Base-by-base conservation (phyloP, 495 filamentous ascomycete species). In the Collariella sp. region DNA sequence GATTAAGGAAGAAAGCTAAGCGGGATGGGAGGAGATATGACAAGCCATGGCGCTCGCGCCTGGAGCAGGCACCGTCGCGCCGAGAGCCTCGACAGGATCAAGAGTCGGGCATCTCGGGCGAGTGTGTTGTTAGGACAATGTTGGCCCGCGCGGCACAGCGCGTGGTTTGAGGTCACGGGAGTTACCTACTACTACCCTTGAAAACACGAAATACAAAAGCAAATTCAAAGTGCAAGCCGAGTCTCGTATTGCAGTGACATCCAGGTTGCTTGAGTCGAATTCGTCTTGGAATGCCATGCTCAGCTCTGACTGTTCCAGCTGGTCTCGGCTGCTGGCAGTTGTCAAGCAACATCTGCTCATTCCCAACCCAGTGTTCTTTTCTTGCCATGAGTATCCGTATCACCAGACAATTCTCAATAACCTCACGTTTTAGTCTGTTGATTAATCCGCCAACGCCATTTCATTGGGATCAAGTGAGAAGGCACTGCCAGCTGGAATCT, bases 161-260 rank as follows among this genome's bases (percentile, higher is more conserved):
- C 6, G 9, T 26, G 53, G 26, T 39, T 18, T 29, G 10, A n/a
- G 24, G 20, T 50, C 46, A 45, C 18, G 38, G 46, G 19, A n/a
- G n/a, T n/a, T n/a, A n/a, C n/a, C n/a, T 15, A 18, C 19, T 20
- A 22, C 40, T 31, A 9, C 26, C 26, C 31, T 53, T 18, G 33
- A 46, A 9, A 29, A n/a, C 33, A 46, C 9, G 29, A 48, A 53
- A 43, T 38, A 53, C 49, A 43, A 48, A 57, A 3, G 5, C 23
- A 43, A 44, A 53, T 38, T 35, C 20, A n/a, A 63, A 89, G 85
- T 80, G 86, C 44, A 91, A 88, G 19, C 3, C 15, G n/a, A 13
- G 20, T 23, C 33, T 33, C 22, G 50, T 34, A 3, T 42, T 43
- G 48, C 22, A 16, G 4, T 18, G 12, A 31, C 9, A 5, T 31